A percentile compares a stretch with the other conserved stretches of the same genome.
phyloP scores from a whole-genome alignment of 805 yeast species.

The Jamesozyma jinghongensis region DNA sequence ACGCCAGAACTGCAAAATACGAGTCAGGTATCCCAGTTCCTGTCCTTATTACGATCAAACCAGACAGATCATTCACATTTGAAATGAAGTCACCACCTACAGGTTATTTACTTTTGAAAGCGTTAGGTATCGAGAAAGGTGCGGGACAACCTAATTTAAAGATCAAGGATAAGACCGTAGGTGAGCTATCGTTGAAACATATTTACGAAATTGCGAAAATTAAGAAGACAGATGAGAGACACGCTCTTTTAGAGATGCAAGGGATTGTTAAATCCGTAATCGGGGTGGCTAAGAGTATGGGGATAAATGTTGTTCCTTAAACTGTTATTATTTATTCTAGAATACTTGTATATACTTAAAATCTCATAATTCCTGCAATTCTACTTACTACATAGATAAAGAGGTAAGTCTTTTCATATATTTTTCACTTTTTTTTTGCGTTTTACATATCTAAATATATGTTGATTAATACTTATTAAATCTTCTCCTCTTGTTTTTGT shows the following conservation, averaged over 20 bases:
- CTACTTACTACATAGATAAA: too few relatives aligned
- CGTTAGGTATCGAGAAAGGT: conserved; percentile 66
- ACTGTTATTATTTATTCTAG: background rate
- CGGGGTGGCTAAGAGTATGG: conserved; percentile 84
- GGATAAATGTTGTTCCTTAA: conserved; percentile 68
- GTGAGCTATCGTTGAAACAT: conserved; percentile 72
- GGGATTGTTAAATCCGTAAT: conserved; percentile 74
- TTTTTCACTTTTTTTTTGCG: too few relatives aligned
- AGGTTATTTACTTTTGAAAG: conserved; percentile 72
- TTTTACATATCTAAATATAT: too few relatives aligned
- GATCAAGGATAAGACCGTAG: conserved; percentile 36
- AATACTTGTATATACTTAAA: background rate
- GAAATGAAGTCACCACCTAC: conserved; percentile 90
- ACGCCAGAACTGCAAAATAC: conserved; percentile 87
- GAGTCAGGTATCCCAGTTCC: conserved; percentile 88
- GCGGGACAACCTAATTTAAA: conserved; percentile 42
- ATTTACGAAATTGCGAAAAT: conserved; percentile 91
- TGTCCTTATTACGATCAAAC: conserved; percentile 70
- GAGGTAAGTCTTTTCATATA: too few relatives aligned
- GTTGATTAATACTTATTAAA: conserved; percentile 13
- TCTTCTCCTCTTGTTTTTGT: conserved; percentile 25
- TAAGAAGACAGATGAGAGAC: conserved; percentile 78
- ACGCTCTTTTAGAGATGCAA: conserved; percentile 58
- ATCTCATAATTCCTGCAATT: too few relatives aligned
- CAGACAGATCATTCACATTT: conserved; percentile 85